Conservation (phyloP, 495 filamentous ascomycete genomes). For the Hapsidospora chrysogenum region DNA sequence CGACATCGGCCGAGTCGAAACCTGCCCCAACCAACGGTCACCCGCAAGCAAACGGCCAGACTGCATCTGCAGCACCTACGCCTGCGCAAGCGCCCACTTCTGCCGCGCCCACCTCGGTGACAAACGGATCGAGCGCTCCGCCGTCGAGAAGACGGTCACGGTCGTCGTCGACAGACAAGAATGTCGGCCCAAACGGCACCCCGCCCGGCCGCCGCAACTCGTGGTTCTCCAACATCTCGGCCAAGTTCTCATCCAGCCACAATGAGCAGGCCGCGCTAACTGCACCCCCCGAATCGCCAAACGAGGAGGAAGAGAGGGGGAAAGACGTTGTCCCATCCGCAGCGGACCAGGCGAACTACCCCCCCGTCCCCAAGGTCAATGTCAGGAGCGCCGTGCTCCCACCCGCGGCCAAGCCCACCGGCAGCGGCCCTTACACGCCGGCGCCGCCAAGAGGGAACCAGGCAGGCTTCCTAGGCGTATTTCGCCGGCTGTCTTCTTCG, state of each 20-base stretch:
- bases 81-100: too few relatives aligned
- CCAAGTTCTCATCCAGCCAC: conserved; percentile 62
- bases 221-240: conserved; percentile 85
- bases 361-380: conserved; percentile 37
- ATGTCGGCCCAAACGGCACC: neutral
- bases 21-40: neutral
- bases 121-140: too few relatives aligned
- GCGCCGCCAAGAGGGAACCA: conserved; percentile 46
- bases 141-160: too few relatives aligned
- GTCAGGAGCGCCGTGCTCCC: conserved; percentile 36
- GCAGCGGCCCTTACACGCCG: conserved; percentile 46
- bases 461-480: conserved; percentile 62
- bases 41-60: neutral
- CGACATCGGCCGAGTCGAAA: neutral
- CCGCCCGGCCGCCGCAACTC: conserved; percentile 47
- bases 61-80: too few relatives aligned
- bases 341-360: conserved; percentile 5
- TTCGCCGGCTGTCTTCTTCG: conserved; percentile 67
- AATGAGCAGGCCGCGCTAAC: neutral
- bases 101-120: too few relatives aligned
- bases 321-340: neutral
- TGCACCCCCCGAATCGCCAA: neutral
- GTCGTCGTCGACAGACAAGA: neutral
- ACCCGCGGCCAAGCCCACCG: conserved; percentile 28
- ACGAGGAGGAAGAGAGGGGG: neutral